phyloP scores from a whole-genome alignment of 2,329 filamentous ascomycete species.

The Aspergillus fructus region DNA sequence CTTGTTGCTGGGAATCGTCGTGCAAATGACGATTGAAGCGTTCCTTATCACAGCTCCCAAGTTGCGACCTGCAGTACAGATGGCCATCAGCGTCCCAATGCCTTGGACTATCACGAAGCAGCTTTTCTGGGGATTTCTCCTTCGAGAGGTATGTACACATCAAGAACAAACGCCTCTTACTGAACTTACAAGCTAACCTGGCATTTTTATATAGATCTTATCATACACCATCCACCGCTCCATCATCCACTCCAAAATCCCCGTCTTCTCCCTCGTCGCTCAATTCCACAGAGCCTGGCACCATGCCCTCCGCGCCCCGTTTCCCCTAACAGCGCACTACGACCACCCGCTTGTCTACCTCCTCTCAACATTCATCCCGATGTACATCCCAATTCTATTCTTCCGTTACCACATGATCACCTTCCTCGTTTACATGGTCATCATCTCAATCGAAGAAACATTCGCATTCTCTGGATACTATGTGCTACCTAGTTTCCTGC shows the following conservation, averaged over 20 bases:
- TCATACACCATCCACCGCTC: constrained; percentile 71
- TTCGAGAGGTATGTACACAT: constrained; percentile 55
- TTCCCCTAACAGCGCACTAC: constrained; percentile 59
- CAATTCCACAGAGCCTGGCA: constrained; percentile 56
- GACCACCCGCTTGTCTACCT: constrained; percentile 60
- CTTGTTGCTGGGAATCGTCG: constrained; percentile 50
- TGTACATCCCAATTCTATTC: constrained; percentile 55
- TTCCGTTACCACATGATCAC: constrained; percentile 63
- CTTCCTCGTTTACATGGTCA: constrained; percentile 54
- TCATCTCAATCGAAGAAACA: constrained; percentile 60
- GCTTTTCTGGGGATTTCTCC: constrained; percentile 51
- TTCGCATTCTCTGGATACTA: constrained; percentile 62
- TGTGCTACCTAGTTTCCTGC: constrained; percentile 57
- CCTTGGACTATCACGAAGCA: constrained; percentile 62
- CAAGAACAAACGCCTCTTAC: background rate
- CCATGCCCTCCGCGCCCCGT: constrained; percentile 54
- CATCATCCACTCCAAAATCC: constrained; percentile 61
- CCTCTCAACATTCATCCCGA: constrained; percentile 54
- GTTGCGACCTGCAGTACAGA: constrained; percentile 55
- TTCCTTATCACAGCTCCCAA: constrained; percentile 54
- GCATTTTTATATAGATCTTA: constrained; percentile 22
- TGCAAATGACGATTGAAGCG: constrained; percentile 59
- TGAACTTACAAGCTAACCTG: background rate
- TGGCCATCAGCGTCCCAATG: constrained; percentile 61
- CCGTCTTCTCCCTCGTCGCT: constrained; percentile 48